These are phyloP conservation scores for Fabrea salina DNA, from an alignment of 169 alveolate species.

Conservation along the genomic window DNA sequence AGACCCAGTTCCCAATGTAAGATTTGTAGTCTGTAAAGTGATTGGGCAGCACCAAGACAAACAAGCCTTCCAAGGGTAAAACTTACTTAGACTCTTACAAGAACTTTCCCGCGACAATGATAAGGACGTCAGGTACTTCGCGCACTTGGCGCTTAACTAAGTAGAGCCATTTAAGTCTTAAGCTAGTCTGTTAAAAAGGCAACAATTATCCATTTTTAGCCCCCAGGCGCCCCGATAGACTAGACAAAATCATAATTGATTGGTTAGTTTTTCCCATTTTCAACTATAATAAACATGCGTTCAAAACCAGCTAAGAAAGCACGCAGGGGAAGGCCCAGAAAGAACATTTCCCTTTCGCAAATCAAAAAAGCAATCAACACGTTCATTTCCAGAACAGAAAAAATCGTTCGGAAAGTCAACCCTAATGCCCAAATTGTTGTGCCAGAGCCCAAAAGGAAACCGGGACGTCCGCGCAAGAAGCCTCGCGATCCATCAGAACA, in stretches of 20 bases:
- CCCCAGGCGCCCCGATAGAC: no score
- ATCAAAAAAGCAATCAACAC: neutral
- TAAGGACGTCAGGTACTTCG: conserved; percentile 70
- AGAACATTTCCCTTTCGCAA: neutral
- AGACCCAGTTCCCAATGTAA: conserved; percentile 73
- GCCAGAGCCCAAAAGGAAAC: no score
- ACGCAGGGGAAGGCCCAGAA: neutral
- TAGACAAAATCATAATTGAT: no score
- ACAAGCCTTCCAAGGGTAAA: neutral
- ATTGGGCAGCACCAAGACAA: conserved; percentile 27
- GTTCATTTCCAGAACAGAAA: neutral
- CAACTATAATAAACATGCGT: neutral
- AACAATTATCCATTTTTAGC: no score
- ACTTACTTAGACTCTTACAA: neutral
- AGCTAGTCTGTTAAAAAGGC: no score
- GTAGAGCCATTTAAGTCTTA: no score
- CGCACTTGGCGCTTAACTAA: conserved; percentile 33
- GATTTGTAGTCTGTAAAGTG: conserved; percentile 53
- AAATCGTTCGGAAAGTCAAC: conserved; percentile 1
- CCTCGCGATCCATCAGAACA: no score
- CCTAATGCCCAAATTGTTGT: conserved; percentile 9
- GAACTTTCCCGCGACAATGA: conserved; percentile 57
- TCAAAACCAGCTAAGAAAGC: neutral
- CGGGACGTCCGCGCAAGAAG: no score
- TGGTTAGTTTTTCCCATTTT: no score